Conservation (phyloP, 2,329 filamentous ascomycete species). For the Aspergillus brunneoviolaceus region DNA sequence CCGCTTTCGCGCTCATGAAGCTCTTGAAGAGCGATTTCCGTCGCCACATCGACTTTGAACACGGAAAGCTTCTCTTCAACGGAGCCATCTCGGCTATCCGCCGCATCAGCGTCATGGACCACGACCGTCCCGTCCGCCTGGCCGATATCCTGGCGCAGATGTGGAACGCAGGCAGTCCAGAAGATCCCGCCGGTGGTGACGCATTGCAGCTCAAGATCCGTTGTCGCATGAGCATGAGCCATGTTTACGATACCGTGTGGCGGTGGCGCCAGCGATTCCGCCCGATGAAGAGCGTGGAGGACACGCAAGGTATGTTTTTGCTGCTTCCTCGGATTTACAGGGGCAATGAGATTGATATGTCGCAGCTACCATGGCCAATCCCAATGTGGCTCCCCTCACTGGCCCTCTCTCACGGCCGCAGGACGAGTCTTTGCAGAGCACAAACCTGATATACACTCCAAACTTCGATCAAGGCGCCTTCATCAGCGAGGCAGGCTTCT, state of each 20-base stretch:
- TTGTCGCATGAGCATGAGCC: slow-evolving; percentile 64
- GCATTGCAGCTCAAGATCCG: slow-evolving; percentile 60
- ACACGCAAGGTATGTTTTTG: slow-evolving; percentile 62
- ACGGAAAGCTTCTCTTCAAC: slow-evolving; percentile 57
- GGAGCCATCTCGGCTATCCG: slow-evolving; percentile 58
- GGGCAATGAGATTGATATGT: slow-evolving; percentile 11
- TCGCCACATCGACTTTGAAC: slow-evolving; percentile 53
- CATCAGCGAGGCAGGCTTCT: slow-evolving; percentile 53
- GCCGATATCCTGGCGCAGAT: slow-evolving; percentile 65
- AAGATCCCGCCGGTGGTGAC: slow-evolving; percentile 34
- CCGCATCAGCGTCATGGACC: slow-evolving; percentile 59
- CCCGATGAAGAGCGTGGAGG: slow-evolving; percentile 58
- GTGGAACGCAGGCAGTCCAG: slow-evolving; percentile 53
- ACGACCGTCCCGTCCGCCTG: slow-evolving; percentile 62
- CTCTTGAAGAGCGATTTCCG: slow-evolving; percentile 64
- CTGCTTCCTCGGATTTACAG: too few species aligned
- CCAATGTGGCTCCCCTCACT: slow-evolving; percentile 32
- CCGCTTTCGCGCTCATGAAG: slow-evolving; percentile 63
- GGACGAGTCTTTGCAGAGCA: slow-evolving; percentile 32
- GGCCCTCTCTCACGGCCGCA: slow-evolving; percentile 30
- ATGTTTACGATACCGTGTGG: slow-evolving; percentile 67
- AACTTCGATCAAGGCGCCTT: slow-evolving; percentile 40
- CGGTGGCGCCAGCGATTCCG: slow-evolving; percentile 65
- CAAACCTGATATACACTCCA: slow-evolving; percentile 32
- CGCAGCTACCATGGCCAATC: slow-evolving; percentile 33